These are phyloP conservation scores for Yamagishiella unicocca DNA, from an alignment of 139 green algal species.

Conservation along the genomic window DNA sequence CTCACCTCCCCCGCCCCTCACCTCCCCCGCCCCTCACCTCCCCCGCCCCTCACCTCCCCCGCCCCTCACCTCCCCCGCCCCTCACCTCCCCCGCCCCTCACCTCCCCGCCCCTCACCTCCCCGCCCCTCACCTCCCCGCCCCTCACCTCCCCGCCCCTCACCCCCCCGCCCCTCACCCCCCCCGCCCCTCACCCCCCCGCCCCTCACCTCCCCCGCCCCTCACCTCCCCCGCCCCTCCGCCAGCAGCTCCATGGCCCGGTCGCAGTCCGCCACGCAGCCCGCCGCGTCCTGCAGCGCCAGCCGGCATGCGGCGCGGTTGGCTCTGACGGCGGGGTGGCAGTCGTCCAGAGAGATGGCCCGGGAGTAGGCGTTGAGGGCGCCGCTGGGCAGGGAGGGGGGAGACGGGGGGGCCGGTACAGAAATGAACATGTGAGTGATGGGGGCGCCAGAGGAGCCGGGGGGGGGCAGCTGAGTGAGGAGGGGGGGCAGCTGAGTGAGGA, in stretches of 20 bases:
- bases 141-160: neutral
- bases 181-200: neutral
- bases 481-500: neutral
- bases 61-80: too few relatives aligned
- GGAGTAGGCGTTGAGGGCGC: slow-evolving; percentile 76
- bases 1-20: neutral
- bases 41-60: neutral
- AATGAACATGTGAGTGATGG: too few relatives aligned
- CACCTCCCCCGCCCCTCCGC: slow-evolving; percentile 1
- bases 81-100: too few relatives aligned
- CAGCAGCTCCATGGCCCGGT: slow-evolving; percentile 59
- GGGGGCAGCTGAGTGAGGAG: neutral
- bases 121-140: too few relatives aligned
- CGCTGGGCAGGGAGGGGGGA: slow-evolving; percentile 27
- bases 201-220: neutral
- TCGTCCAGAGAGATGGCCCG: slow-evolving; percentile 70
- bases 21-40: neutral
- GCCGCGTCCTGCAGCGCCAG: slow-evolving; percentile 56
- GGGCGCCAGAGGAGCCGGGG: too few relatives aligned
- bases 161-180: neutral
- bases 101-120: too few relatives aligned
- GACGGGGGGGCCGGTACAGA: neutral
- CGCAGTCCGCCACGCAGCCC: slow-evolving; percentile 65
- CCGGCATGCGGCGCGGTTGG: slow-evolving; percentile 72
- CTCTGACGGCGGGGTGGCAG: slow-evolving; percentile 36